These are phyloP conservation scores for Delphinella strobiligena DNA, from an alignment of 2,329 filamentous ascomycete species.

Conservation along the genomic window DNA sequence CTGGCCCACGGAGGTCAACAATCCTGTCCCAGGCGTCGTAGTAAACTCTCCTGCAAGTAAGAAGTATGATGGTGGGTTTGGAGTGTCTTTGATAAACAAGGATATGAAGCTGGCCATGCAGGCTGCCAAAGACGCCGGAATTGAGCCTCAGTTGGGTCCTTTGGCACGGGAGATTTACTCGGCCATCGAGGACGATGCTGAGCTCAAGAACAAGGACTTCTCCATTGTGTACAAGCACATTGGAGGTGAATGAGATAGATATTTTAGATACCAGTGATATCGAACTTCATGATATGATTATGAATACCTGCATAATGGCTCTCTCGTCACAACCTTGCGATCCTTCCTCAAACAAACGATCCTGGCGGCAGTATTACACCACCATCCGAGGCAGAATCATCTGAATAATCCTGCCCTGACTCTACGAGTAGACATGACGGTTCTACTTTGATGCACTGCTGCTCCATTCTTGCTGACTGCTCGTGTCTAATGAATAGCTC, in stretches of 20 bases:
- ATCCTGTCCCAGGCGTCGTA: constrained; percentile 78
- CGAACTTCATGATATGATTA: no score
- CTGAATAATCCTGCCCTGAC: no score
- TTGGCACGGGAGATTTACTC: constrained; percentile 34
- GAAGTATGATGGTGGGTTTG: constrained; percentile 49
- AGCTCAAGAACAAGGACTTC: constrained; percentile 38
- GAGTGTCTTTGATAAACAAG: constrained; percentile 37
- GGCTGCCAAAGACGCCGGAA: constrained; percentile 30
- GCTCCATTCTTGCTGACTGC: no score
- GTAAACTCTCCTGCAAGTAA: constrained; percentile 61
- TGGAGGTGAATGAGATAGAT: constrained; percentile 26
- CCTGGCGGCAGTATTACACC: no score
- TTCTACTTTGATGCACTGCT: no score
- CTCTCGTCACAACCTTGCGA: no score
- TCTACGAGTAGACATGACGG: no score
- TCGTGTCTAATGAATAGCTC: no score
- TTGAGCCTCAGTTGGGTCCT: constrained; percentile 34
- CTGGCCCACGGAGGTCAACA: constrained; percentile 95
- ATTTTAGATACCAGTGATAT: not conserved
- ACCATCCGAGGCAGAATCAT: no score
- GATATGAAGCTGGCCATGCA: constrained; percentile 37
- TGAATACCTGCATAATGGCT: no score
- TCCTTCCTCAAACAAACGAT: no score
- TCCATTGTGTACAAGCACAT: constrained; percentile 39
- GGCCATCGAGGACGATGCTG: constrained; percentile 28